These are phyloP conservation scores for Carex cristatella DNA, from an alignment of 176 grass and related monocot species.

Conservation along the genomic window DNA sequence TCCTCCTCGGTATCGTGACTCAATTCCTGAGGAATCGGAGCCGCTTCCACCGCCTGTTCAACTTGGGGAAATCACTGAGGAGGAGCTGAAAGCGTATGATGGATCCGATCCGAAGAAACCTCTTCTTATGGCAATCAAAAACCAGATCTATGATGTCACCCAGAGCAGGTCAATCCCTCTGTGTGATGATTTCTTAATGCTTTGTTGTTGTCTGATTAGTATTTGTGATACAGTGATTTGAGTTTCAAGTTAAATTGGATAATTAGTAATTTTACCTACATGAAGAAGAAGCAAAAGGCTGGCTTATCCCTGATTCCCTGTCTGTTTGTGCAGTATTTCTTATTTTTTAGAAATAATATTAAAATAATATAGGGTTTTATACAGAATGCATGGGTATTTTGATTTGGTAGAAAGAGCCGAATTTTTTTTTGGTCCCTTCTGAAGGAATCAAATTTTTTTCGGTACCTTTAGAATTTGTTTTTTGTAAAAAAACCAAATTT, in stretches of 20 bases:
- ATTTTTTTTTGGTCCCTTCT: no score
- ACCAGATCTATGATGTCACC: constrained; percentile 89
- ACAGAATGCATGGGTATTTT: no score
- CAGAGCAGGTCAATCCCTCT: constrained; percentile 58
- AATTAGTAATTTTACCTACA: not conserved
- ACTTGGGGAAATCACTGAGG: constrained; percentile 65
- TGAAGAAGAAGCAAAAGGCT: not conserved
- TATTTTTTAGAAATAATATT: no score
- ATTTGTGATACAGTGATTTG: not conserved
- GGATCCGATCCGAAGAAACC: constrained; percentile 71
- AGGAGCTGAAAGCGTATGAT: constrained; percentile 64
- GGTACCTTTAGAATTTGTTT: no score
- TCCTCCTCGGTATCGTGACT: constrained; percentile 19
- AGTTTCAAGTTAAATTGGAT: not conserved
- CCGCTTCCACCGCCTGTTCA: constrained; percentile 79
- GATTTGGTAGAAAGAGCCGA: no score
- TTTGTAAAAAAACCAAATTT: no score
- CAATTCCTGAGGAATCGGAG: constrained; percentile 44
- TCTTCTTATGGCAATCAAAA: constrained; percentile 85
- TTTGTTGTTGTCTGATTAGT: not conserved
- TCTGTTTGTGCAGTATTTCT: not conserved
- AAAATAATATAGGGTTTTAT: no score
- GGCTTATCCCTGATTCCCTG: not conserved
- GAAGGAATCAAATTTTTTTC: no score
- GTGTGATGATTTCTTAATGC: not conserved